Percentiles rank a stretch among this genome's conserved stretches.
phyloP scores from a whole-genome alignment of 2,329 filamentous ascomycete genomes.

The Aspergillus sp. region DNA sequence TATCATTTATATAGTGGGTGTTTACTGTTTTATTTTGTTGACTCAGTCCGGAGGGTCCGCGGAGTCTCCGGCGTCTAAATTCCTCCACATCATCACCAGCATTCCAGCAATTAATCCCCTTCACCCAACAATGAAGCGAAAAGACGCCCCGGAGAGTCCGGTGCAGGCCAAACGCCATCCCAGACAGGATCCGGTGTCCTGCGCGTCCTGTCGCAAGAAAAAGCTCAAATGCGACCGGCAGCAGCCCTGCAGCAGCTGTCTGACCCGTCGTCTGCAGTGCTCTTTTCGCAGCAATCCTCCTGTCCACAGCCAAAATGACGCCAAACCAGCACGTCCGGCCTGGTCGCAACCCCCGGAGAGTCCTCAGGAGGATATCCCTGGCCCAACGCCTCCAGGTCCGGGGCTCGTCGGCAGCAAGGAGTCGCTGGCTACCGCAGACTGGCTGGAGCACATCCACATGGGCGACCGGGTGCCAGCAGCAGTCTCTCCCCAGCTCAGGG shows the following conservation, averaged over 20 bases:
- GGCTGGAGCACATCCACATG: constrained; percentile 32
- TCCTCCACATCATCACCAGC: background rate
- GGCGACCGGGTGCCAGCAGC: constrained; percentile 27
- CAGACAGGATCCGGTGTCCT: constrained; percentile 42
- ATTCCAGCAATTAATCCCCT: background rate
- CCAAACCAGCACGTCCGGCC: no score
- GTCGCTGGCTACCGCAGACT: constrained; percentile 25
- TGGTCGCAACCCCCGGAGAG: background rate
- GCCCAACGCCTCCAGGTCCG: background rate
- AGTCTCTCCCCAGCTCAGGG: constrained; percentile 19
- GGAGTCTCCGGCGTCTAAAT: constrained; percentile 20
- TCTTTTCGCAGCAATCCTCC: background rate
- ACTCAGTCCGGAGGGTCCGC: constrained; percentile 3
- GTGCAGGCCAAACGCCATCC: constrained; percentile 19
- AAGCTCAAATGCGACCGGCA: constrained; percentile 57
- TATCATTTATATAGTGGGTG: no score
- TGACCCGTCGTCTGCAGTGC: constrained; percentile 29
- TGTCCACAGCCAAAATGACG: background rate
- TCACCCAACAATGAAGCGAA: constrained; percentile 25
- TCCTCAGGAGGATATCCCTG: background rate
- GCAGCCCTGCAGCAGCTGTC: constrained; percentile 52
- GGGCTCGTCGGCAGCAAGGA: constrained; percentile 15
- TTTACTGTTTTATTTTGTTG: no score
- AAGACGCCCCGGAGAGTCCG: background rate
- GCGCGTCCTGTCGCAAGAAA: constrained; percentile 39